These are phyloP conservation scores for Calocybe indica DNA, from an alignment of 768 basidiomycete genomes.

Conservation along the genomic window DNA sequence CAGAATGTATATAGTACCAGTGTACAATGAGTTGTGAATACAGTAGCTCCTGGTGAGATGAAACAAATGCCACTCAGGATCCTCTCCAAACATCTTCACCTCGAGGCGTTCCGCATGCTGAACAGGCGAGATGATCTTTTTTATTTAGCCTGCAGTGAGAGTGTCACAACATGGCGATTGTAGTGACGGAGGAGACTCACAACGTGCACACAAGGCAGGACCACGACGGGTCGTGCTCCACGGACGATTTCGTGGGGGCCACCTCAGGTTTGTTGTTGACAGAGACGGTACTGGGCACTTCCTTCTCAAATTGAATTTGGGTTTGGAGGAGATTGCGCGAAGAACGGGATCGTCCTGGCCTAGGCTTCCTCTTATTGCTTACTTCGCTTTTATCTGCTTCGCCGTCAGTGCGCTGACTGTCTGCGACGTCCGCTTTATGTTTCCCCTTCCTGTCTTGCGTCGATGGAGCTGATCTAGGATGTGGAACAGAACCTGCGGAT, in stretches of 20 bases:
- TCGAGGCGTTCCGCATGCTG: conserved; percentile 51
- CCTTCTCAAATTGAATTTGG: conserved; percentile 39
- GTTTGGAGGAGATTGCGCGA: conserved; percentile 32
- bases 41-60: no score
- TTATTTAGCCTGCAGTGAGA: conserved; percentile 41
- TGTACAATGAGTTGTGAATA: conserved; percentile 1
- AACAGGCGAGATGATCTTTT: conserved; percentile 49
- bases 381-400: background rate
- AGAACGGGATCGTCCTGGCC: conserved; percentile 11
- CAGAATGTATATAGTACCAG: conserved; percentile 1
- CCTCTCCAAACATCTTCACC: conserved; percentile 21
- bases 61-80: background rate
- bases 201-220: conserved; percentile 57
- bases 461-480: background rate
- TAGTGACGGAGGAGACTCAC: conserved; percentile 30
- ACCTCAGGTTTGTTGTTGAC: conserved; percentile 19
- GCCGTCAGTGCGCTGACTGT: no score
- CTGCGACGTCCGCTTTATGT: background rate
- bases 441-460: background rate
- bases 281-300: conserved; percentile 35
- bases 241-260: background rate
- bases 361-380: background rate
- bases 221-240: conserved; percentile 29
- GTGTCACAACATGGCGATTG: conserved; percentile 5
- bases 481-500: conserved; percentile 11